Conservation (phyloP, 73 alveolate species). For the Tetrahymena elliotti region DNA sequence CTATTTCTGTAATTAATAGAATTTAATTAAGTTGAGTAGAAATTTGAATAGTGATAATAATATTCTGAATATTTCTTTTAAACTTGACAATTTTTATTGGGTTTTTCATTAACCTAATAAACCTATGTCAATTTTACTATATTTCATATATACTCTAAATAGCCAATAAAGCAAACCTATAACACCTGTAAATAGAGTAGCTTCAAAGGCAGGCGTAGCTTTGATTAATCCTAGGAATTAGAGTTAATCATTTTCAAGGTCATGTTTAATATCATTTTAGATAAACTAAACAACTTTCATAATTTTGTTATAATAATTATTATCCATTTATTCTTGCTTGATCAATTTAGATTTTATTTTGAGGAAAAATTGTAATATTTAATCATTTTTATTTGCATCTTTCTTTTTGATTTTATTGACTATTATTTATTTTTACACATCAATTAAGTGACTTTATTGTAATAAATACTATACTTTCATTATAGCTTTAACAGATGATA, state of each 20-base stretch:
- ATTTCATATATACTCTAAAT: neutral
- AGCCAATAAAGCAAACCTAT: neutral
- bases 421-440: neutral
- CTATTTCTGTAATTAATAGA: too few relatives aligned
- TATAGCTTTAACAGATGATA: neutral
- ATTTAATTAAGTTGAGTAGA: neutral
- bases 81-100: neutral
- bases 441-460: neutral
- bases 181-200: neutral
- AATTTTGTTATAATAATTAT: neutral
- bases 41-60: too few relatives aligned
- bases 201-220: neutral
- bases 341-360: neutral
- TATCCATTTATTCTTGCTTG: neutral
- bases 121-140: neutral
- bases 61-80: too few relatives aligned
- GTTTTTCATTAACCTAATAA: neutral
- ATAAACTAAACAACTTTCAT: neutral
- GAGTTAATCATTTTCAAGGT: neutral
- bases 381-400: neutral
- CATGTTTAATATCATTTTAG: neutral
- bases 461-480: neutral
- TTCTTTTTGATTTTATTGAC: neutral
- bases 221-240: neutral
- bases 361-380: neutral